phyloP scores from a whole-genome alignment of 495 filamentous ascomycete genomes.

The Xylaria nigripes region DNA sequence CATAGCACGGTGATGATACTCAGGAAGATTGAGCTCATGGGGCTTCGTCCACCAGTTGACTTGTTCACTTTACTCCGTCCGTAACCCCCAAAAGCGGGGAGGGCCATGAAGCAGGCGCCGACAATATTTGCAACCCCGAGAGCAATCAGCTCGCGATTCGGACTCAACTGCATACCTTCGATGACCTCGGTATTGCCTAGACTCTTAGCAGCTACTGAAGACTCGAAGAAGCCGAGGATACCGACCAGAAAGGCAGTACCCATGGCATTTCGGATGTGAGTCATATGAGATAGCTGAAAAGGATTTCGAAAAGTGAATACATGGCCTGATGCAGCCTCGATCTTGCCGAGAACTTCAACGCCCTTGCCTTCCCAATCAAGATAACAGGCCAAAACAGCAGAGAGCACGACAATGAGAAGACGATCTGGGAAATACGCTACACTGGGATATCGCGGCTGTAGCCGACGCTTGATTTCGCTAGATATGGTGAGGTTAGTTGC shows the following conservation, averaged over 20 bases:
- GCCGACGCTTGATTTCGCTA: constrained; percentile 69
- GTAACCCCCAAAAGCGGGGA: constrained; percentile 95
- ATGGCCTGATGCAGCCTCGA: constrained; percentile 57
- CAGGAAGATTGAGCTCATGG: constrained; percentile 82
- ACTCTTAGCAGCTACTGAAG: constrained; percentile 92
- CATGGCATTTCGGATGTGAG: constrained; percentile 77
- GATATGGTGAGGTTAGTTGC: constrained; percentile 10
- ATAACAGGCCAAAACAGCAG: constrained; percentile 70
- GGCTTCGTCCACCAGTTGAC: constrained; percentile 82
- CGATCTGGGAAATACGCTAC: constrained; percentile 91
- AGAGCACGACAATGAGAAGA: constrained; percentile 81
- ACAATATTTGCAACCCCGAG: constrained; percentile 83
- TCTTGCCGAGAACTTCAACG: constrained; percentile 72
- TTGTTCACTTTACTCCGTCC: constrained; percentile 92
- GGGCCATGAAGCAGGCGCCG: constrained; percentile 81
- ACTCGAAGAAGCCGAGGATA: constrained; percentile 95
- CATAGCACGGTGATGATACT: constrained; percentile 73
- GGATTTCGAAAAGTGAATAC: constrained; percentile 81
- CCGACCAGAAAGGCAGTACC: constrained; percentile 90
- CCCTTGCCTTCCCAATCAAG: constrained; percentile 74
- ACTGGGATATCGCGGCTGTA: constrained; percentile 71
- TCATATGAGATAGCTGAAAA: constrained; percentile 63
- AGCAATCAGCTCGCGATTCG: constrained; percentile 91
- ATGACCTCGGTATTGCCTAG: constrained; percentile 60
- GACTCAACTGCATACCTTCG: constrained; percentile 69